Conservation (phyloP, 345 rosid species). For the Corchorus olitorius region DNA sequence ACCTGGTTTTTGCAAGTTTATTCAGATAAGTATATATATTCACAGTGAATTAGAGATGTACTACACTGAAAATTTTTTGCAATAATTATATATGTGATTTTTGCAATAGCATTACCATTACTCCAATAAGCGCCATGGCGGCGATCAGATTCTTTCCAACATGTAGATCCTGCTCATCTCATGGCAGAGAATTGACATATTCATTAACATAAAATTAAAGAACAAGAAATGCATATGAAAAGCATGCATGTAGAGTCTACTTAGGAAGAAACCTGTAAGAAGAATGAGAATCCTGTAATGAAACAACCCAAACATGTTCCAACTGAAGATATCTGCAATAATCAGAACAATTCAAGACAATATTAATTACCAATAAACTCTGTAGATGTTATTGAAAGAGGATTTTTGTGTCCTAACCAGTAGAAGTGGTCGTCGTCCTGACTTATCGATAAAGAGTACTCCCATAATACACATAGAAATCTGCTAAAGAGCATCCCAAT, state of each 20-base stretch:
- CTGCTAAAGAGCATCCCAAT: constrained; percentile 20
- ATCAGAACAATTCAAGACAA: not conserved
- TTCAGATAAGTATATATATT: not conserved
- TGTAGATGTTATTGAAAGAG: not conserved
- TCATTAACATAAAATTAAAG: not conserved
- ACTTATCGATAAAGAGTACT: constrained; percentile 27
- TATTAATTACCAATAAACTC: too few relatives aligned
- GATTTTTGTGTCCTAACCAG: constrained; percentile 14
- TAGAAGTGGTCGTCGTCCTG: constrained; percentile 41
- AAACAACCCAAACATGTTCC: constrained; percentile 29
- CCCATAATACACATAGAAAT: constrained; percentile 3
- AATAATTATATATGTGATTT: not conserved
- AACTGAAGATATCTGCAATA: constrained; percentile 25
- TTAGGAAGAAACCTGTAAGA: constrained; percentile 30
- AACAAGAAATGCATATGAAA: not conserved
- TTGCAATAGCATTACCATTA: constrained; percentile 8
- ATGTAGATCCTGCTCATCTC: constrained; percentile 9
- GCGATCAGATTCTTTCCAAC: not conserved
- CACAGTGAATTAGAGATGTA: not conserved
- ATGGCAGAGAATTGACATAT: not conserved
- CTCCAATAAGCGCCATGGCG: constrained; percentile 7
- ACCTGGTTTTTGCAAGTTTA: constrained; percentile 16
- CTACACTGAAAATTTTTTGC: not conserved
- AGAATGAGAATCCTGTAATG: constrained; percentile 35
- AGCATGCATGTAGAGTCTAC: not conserved